Conservation (phyloP, 208 protist genomes). For the Crithidia fasciculata region DNA sequence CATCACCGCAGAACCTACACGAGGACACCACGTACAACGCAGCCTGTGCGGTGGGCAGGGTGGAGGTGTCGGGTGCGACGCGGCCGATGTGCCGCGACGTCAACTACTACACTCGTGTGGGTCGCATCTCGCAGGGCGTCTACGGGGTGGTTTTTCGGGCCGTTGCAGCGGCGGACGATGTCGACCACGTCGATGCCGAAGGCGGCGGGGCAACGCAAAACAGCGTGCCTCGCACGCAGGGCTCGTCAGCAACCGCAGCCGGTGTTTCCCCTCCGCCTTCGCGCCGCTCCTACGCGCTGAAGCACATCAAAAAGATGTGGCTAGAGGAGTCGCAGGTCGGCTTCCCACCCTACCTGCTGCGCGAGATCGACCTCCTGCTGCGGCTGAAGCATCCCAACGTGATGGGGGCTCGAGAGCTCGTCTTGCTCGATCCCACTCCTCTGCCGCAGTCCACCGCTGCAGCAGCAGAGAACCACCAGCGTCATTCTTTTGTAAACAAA, state of each 20-base stretch:
- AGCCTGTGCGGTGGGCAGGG: slow-evolving; percentile 19
- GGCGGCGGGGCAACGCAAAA: no score
- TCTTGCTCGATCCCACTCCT: slow-evolving; percentile 48
- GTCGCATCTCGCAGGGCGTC: slow-evolving; percentile 71
- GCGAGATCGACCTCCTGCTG: slow-evolving; percentile 85
- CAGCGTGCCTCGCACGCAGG: not conserved
- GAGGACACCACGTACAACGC: slow-evolving; percentile 28
- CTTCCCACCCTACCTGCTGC: slow-evolving; percentile 82
- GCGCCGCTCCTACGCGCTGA: slow-evolving; percentile 80
- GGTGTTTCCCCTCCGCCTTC: no score
- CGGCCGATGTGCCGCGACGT: slow-evolving; percentile 61
- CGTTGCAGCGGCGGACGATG: slow-evolving; percentile 10
- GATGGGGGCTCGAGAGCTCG: slow-evolving; percentile 53
- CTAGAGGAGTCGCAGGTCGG: slow-evolving; percentile 77
- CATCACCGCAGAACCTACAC: slow-evolving; percentile 14
- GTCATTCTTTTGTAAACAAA: no score
- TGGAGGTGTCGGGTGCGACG: slow-evolving; percentile 45
- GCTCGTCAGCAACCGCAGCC: no score
- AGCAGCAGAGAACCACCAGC: not conserved
- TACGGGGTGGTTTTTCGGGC: slow-evolving; percentile 88
- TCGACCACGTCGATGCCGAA: not conserved
- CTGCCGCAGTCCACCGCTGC: slow-evolving; percentile 1
- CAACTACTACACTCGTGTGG: slow-evolving; percentile 57
- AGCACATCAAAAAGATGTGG: slow-evolving; percentile 85
- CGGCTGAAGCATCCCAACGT: slow-evolving; percentile 85